A percentile compares a stretch with the other conserved stretches of the same genome.
phyloP scores from a whole-genome alignment of 495 filamentous ascomycete genomes.

The Penicillium waksmanii region DNA sequence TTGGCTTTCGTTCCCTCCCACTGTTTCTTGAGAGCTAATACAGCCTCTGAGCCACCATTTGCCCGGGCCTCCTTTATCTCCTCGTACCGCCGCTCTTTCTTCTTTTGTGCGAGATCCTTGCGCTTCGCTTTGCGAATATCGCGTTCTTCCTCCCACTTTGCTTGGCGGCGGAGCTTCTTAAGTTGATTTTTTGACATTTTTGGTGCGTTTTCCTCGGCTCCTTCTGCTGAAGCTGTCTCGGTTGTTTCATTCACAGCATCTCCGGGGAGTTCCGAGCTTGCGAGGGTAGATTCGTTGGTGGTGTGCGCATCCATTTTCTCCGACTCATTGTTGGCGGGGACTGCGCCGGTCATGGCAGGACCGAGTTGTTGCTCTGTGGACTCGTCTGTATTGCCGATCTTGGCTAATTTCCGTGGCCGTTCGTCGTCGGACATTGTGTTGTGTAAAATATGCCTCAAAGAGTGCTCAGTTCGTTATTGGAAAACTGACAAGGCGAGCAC shows the following conservation, averaged over 20 bases:
- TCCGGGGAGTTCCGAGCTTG: conserved; percentile 8
- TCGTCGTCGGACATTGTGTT: conserved; percentile 56
- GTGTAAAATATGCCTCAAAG: not conserved
- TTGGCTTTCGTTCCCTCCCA: conserved; percentile 31
- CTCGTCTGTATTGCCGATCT: conserved; percentile 42
- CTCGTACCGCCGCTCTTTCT: conserved; percentile 60
- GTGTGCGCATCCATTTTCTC: conserved; percentile 8
- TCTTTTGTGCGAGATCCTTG: conserved; percentile 69
- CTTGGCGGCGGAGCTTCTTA: conserved; percentile 69
- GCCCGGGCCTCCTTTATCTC: conserved; percentile 38
- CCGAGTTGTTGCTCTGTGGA: conserved; percentile 22
- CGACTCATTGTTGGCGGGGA: conserved; percentile 20
- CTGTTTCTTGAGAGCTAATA: conserved; percentile 41
- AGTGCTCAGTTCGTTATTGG: not conserved
- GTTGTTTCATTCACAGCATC: not conserved
- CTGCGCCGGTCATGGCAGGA: conserved; percentile 41
- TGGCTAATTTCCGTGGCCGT: conserved; percentile 54
- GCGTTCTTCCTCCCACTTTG: conserved; percentile 69
- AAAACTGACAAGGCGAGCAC: not conserved
- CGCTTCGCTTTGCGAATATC: conserved; percentile 71
- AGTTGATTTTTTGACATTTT: conserved; percentile 77
- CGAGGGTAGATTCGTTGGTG: conserved; percentile 13
- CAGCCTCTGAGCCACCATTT: conserved; percentile 33
- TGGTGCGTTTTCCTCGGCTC: conserved; percentile 25
- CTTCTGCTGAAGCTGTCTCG: conserved; percentile 13